Percentiles rank a stretch among this genome's conserved stretches.
Conservation (phyloP, 2,329 filamentous ascomycete species). For the Apiospora aurea region DNA sequence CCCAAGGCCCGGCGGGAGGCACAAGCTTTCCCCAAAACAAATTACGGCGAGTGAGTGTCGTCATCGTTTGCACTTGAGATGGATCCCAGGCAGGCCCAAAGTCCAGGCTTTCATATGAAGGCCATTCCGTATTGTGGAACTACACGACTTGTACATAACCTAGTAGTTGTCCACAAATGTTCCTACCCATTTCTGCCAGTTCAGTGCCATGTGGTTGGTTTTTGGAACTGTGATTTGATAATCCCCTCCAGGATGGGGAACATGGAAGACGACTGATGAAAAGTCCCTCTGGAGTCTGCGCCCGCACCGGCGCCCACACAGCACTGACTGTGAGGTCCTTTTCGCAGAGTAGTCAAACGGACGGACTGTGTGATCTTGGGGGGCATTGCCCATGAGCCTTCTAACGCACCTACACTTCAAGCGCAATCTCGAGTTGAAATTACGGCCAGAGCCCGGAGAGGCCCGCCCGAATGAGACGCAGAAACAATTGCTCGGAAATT, state of each 20-base stretch:
- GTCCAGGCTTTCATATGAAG: constrained; percentile 17
- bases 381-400: background rate
- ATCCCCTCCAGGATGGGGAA: background rate
- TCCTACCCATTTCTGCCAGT: background rate
- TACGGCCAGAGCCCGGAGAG: background rate
- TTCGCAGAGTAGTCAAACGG: background rate
- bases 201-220: background rate
- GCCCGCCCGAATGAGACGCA: constrained; percentile 5
- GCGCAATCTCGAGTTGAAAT: background rate
- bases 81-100: background rate
- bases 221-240: constrained; percentile 11
- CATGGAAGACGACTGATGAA: background rate
- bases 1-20: constrained; percentile 1
- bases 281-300: too few relatives aligned
- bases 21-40: constrained; percentile 12
- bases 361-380: constrained; percentile 7
- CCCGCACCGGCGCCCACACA: background rate
- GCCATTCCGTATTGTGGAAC: constrained; percentile 18
- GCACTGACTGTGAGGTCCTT: background rate
- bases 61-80: constrained; percentile 18
- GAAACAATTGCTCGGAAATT: constrained; percentile 16
- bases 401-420: background rate
- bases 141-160: constrained; percentile 8
- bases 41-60: background rate
- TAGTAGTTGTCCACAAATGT: background rate